Conservation (phyloP, 768 basidiomycete genomes). For the Boletus barrowsii region DNA sequence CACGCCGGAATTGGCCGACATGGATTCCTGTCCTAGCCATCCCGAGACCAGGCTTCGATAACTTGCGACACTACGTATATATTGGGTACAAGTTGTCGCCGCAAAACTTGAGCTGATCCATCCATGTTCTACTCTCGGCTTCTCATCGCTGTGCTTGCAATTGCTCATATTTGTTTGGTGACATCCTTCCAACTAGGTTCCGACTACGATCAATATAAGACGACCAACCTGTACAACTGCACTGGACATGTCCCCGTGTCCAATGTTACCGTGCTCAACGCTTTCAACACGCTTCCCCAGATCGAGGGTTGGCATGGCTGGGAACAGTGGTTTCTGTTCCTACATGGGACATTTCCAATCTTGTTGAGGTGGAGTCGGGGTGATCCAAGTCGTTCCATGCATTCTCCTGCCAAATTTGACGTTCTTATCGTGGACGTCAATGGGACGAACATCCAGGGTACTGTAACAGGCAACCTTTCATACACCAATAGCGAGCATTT, state of each 20-base stretch:
- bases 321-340: conserved; percentile 16
- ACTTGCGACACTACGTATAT: too few relatives aligned
- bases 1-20: too few relatives aligned
- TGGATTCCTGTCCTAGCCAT: too few relatives aligned
- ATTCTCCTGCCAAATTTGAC: conserved; percentile 5
- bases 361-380: conserved; percentile 15
- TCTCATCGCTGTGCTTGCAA: too few relatives aligned
- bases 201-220: background rate
- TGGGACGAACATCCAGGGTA: conserved; percentile 3
- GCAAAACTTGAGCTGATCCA: too few relatives aligned
- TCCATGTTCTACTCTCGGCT: too few relatives aligned
- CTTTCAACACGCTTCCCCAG: conserved; percentile 16
- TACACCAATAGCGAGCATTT: background rate
- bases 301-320: conserved; percentile 3
- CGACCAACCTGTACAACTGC: conserved; percentile 18
- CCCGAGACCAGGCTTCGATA: too few relatives aligned
- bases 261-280: conserved; percentile 12
- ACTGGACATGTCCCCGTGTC: conserved; percentile 7
- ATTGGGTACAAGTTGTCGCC: too few relatives aligned
- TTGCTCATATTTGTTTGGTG: too few relatives aligned
- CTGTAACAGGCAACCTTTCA: background rate
- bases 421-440: conserved; percentile 1
- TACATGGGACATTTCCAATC: conserved; percentile 10
- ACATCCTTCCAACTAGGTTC: too few relatives aligned
- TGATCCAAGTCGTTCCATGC: background rate